phyloP scores from a whole-genome alignment of 805 yeast species.

The Yarrowia sp. region DNA sequence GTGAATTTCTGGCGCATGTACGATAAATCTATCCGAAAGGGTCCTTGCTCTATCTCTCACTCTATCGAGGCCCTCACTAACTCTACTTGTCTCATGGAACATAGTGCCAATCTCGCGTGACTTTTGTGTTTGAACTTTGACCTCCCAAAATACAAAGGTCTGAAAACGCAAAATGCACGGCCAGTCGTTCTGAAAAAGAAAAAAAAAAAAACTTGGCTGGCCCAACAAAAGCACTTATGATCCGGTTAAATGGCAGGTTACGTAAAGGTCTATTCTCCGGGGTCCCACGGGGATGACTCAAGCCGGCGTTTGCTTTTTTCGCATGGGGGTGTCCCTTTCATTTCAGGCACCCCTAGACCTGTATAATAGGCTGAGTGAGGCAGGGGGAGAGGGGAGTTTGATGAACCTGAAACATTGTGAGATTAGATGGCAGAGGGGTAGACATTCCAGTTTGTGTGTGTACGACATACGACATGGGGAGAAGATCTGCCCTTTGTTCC shows the following conservation, averaged over 20 bases:
- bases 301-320: neutral
- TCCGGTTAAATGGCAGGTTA: neutral
- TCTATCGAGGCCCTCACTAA: neutral
- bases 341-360: neutral
- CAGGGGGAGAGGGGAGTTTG: neutral
- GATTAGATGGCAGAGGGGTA: conserved; percentile 10
- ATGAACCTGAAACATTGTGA: neutral
- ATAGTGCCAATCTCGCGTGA: conserved; percentile 15
- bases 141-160: neutral
- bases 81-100: neutral
- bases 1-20: no score
- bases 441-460: neutral
- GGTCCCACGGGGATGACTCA: neutral
- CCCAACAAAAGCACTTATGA: conserved; percentile 10
- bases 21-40: neutral
- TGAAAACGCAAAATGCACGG: neutral
- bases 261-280: neutral
- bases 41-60: conserved; percentile 9
- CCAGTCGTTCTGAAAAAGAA: neutral
- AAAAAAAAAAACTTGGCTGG: neutral
- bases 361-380: neutral
- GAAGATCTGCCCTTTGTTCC: neutral
- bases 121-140: conserved; percentile 1
- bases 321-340: neutral
- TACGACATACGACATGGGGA: neutral